Conservation (phyloP, 805 yeast genomes). For the Ogataea naganishii region DNA sequence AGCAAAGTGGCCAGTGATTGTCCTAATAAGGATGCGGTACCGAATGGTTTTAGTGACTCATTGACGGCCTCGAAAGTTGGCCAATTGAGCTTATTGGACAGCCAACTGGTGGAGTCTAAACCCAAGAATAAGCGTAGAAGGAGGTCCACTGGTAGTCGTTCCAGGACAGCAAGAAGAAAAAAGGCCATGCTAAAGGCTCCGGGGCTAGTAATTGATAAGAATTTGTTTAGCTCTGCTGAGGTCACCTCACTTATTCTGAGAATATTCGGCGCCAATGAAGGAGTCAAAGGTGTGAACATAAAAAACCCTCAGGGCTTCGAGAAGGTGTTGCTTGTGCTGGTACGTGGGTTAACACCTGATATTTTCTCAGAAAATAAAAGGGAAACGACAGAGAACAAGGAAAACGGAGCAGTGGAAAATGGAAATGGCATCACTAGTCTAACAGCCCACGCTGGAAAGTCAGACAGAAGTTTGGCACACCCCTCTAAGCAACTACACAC, state of each 20-base stretch:
- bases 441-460: too few relatives aligned
- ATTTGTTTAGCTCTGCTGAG: constrained; percentile 27
- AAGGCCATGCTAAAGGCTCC: constrained; percentile 21
- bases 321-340: constrained; percentile 49
- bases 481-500: constrained; percentile 7
- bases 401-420: too few relatives aligned
- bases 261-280: constrained; percentile 29
- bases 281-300: constrained; percentile 43
- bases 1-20: too few relatives aligned
- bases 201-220: constrained; percentile 11
- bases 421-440: too few relatives aligned
- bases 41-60: too few relatives aligned
- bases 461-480: constrained; percentile 6
- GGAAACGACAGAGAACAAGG: constrained; percentile 11
- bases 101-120: too few relatives aligned
- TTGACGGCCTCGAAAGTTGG: too few relatives aligned
- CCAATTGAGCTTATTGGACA: too few relatives aligned
- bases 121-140: too few relatives aligned
- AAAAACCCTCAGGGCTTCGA: constrained; percentile 37
- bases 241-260: constrained; percentile 38
- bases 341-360: constrained; percentile 52
- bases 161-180: constrained; percentile 17
- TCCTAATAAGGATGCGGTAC: too few relatives aligned
- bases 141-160: constrained; percentile 2
- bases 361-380: constrained; percentile 31